These are phyloP conservation scores for Apostasia shenzhenica DNA, from an alignment of 106 monocot genomes.

Conservation along the genomic window DNA sequence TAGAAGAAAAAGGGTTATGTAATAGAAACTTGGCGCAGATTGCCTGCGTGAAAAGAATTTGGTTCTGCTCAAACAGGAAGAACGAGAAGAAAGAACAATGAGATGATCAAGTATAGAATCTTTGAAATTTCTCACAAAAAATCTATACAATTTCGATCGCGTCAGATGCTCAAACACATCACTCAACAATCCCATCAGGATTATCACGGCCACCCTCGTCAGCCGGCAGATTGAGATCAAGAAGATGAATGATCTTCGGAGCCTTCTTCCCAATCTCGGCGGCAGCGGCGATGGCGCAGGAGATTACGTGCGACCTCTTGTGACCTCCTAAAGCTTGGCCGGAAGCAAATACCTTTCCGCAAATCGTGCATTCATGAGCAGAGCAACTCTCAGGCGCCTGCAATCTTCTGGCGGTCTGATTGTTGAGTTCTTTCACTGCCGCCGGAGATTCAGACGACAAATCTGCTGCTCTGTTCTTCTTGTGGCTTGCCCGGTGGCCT, in stretches of 20 bases:
- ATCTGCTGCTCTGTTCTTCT: slow-evolving; percentile 1
- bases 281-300: neutral
- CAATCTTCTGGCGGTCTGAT: neutral
- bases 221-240: slow-evolving; percentile 7
- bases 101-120: no score
- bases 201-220: neutral
- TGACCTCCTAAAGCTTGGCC: slow-evolving; percentile 12
- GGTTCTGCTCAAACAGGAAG: no score
- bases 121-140: no score
- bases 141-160: no score
- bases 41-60: no score
- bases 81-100: no score
- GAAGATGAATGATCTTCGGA: neutral
- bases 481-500: slow-evolving; percentile 29
- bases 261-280: neutral
- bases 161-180: no score
- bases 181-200: no score
- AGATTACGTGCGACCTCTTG: slow-evolving; percentile 7
- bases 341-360: slow-evolving; percentile 7
- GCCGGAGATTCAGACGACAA: neutral
- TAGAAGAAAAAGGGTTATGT: no score
- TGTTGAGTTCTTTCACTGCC: neutral
- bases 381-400: no score
- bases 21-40: no score
- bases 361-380: neutral